A percentile compares a stretch with the other conserved stretches of the same genome.
phyloP scores from a whole-genome alignment of 805 yeast species.

The Priceomyces melissophilus region DNA sequence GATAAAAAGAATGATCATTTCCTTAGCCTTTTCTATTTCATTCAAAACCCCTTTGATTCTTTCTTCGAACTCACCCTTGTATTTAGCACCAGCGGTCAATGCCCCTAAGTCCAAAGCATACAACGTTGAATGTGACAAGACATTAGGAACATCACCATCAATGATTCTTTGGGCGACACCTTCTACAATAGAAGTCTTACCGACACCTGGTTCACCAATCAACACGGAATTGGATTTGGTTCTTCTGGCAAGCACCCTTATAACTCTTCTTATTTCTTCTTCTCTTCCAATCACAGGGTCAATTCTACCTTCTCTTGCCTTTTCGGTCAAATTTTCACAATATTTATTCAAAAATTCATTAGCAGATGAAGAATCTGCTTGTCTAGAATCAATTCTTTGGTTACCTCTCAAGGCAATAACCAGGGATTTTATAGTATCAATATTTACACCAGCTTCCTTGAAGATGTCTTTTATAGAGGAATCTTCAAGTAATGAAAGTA shows the following conservation, averaged over 20 bases:
- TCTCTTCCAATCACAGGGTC: constrained; percentile 99
- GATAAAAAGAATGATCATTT: constrained; percentile 83
- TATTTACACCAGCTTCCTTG: constrained; percentile 66
- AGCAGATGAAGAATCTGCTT: constrained; percentile 84
- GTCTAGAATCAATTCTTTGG: constrained; percentile 87
- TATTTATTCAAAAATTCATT: constrained; percentile 84
- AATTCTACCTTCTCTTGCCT: constrained; percentile 88
- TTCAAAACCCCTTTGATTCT: constrained; percentile 93
- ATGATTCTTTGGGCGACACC: constrained; percentile 98
- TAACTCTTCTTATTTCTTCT: constrained; percentile 94
- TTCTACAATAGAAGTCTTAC: constrained; percentile 96
- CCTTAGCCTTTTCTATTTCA: constrained; percentile 86
- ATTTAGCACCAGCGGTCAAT: constrained; percentile 96
- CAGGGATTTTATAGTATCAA: constrained; percentile 73
- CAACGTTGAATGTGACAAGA: constrained; percentile 74
- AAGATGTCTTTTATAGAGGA: constrained; percentile 63
- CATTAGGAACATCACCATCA: constrained; percentile 91
- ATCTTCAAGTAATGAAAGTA: constrained; percentile 83
- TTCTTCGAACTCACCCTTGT: constrained; percentile 98
- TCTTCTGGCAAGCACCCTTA: constrained; percentile 93
- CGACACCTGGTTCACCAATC: constrained; percentile 99
- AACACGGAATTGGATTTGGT: constrained; percentile 95
- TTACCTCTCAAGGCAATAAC: constrained; percentile 80
- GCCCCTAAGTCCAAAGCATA: constrained; percentile 94
- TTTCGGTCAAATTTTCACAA: constrained; percentile 90